Evolutionary conservation across 2,329 filamentous ascomycete genomes (phyloP).

Genomic region (Cryphonectria naterciae): DNA sequence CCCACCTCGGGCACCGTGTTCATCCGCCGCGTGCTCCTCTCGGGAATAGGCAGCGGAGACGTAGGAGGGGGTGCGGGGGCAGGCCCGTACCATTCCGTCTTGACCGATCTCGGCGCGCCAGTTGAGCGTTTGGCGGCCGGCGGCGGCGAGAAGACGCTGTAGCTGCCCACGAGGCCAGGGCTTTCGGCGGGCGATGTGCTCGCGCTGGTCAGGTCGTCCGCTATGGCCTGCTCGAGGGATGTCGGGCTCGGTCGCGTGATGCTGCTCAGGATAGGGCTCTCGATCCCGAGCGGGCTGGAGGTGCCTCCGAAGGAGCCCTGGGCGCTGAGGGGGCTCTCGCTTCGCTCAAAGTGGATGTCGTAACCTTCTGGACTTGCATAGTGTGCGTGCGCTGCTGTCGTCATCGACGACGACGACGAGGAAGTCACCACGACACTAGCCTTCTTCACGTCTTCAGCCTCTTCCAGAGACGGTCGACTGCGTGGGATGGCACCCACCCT

Average conservation of each 20-base stretch:
- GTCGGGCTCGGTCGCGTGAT: constrained; percentile 1
- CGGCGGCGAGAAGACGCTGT: constrained; percentile 29
- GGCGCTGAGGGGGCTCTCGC: constrained; percentile 2
- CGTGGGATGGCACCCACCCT: constrained; percentile 2
- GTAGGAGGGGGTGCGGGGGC: constrained; percentile 24
- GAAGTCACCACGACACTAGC: not conserved
- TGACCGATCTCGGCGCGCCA: not conserved
- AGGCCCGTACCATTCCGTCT: constrained; percentile 22
- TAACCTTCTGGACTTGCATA: constrained; percentile 21
- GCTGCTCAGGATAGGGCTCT: constrained; percentile 24
- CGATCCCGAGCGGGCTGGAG: constrained; percentile 8
- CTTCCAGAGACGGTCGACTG: constrained; percentile 18
- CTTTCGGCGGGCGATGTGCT: constrained; percentile 20
- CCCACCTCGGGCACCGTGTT: not conserved
- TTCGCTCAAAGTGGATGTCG: constrained; percentile 1
- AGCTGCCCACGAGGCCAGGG: constrained; percentile 15
- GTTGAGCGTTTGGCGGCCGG: constrained; percentile 7
- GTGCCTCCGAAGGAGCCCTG: constrained; percentile 4
- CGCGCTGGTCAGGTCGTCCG: constrained; percentile 15
- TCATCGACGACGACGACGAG: not conserved
- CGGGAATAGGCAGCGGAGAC: constrained; percentile 23
- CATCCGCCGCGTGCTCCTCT: constrained; percentile 21
- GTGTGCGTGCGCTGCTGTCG: not conserved
- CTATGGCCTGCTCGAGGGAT: not conserved
- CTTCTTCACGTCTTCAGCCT: constrained; percentile 10